phyloP scores from a whole-genome alignment of 345 rosid genomes.

The Dovyalis caffra region DNA sequence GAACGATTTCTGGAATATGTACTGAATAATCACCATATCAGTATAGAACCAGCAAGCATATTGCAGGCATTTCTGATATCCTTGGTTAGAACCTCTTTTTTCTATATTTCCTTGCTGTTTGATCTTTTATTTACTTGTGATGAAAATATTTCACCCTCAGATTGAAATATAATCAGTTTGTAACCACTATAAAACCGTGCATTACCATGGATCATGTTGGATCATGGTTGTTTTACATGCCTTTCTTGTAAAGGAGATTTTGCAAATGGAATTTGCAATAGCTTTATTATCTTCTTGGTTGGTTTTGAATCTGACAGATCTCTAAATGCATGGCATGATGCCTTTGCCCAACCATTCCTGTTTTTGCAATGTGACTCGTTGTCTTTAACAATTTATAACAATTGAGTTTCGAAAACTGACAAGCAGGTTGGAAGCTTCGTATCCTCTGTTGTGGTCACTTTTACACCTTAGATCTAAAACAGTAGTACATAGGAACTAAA shows the following conservation, averaged over 20 bases:
- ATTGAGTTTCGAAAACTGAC: neutral
- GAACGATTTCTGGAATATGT: slow-evolving; percentile 67
- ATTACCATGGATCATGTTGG: neutral
- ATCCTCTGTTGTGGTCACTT: neutral
- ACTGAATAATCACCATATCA: slow-evolving; percentile 59
- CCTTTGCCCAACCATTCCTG: neutral
- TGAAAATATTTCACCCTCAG: neutral
- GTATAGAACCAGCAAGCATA: slow-evolving; percentile 48
- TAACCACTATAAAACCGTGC: neutral
- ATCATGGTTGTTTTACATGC: neutral
- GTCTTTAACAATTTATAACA: too few species aligned
- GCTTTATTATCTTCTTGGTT: neutral
- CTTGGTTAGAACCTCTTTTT: slow-evolving; percentile 48
- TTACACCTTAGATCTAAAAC: neutral
- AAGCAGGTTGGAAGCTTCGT: neutral
- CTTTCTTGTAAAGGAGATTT: neutral
- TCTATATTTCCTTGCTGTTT: neutral
- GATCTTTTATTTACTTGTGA: neutral
- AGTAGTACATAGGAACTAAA: neutral
- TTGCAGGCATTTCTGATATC: slow-evolving; percentile 88
- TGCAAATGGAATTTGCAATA: neutral
- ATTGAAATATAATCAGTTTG: too few species aligned
- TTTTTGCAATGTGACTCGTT: neutral
- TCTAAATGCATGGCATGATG: neutral
- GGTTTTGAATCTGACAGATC: neutral